These are phyloP conservation scores for Acacia crassicarpa DNA, from an alignment of 306 rosid species.

Conservation along the genomic window DNA sequence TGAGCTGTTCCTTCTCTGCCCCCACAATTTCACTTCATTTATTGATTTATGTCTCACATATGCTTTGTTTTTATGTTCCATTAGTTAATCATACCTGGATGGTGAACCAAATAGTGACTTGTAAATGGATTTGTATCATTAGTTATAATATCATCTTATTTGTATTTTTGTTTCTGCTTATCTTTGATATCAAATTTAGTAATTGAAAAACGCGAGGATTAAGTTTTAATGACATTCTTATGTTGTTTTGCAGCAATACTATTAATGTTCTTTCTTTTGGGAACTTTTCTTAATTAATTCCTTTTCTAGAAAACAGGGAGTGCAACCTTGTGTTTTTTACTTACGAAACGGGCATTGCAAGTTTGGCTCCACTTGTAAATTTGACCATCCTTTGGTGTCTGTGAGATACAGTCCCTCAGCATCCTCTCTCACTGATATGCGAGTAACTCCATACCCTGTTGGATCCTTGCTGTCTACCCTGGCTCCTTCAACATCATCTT, in stretches of 20 bases:
- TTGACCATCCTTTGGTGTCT: conserved; percentile 75
- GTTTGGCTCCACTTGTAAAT: conserved; percentile 82
- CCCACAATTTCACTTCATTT: neutral
- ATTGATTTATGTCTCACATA: neutral
- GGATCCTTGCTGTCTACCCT: conserved; percentile 69
- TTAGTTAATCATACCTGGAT: neutral
- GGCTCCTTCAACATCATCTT: conserved; percentile 64
- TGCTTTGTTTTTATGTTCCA: neutral
- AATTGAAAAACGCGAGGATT: neutral
- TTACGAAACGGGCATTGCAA: conserved; percentile 65
- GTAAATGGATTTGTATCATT: neutral
- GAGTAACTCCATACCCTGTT: conserved; percentile 77
- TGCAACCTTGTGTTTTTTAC: conserved; percentile 51
- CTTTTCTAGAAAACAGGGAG: conserved; percentile 52
- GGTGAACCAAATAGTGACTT: neutral
- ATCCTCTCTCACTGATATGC: conserved; percentile 67
- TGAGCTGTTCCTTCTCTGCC: neutral
- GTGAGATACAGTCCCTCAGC: conserved; percentile 68
- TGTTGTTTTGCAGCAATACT: conserved; percentile 15
- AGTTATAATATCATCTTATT: neutral
- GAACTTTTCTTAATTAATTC: conserved; percentile 27
- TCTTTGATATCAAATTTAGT: conserved; percentile 2
- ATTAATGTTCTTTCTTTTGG: conserved; percentile 17
- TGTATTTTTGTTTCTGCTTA: neutral
- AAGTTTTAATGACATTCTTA: conserved; percentile 14